These are phyloP conservation scores for Neospermospora avenae DNA, from an alignment of 2,329 filamentous ascomycete genomes.

Conservation along the genomic window DNA sequence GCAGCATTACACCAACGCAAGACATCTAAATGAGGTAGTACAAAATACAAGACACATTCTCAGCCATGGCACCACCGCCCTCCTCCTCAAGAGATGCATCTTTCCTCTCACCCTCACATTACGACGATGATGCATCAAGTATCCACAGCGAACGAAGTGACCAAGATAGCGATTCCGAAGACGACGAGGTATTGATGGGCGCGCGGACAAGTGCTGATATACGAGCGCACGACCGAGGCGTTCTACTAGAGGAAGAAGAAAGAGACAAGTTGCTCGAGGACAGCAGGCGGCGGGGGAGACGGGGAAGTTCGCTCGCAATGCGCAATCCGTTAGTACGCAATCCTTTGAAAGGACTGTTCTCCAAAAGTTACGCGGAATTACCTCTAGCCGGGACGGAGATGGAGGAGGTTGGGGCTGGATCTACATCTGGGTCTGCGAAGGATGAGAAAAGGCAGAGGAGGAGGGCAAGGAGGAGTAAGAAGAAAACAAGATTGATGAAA, in stretches of 20 bases:
- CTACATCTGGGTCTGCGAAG: not conserved
- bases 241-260: conserved; percentile 75
- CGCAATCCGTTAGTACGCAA: conserved; percentile 36
- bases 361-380: conserved; percentile 30
- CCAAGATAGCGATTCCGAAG: conserved; percentile 73
- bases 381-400: conserved; percentile 19
- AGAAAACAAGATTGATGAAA: conserved; percentile 50
- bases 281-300: conserved; percentile 43
- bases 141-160: conserved; percentile 61
- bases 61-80: conserved; percentile 13
- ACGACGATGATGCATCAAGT: conserved; percentile 56
- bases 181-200: conserved; percentile 64
- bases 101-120: conserved; percentile 31
- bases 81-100: conserved; percentile 19
- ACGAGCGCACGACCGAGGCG: conserved; percentile 64
- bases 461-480: conserved; percentile 45
- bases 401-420: conserved; percentile 5
- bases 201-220: conserved; percentile 69
- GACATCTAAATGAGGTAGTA: not conserved
- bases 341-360: conserved; percentile 40
- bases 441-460: conserved; percentile 47
- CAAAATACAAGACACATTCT: not conserved
- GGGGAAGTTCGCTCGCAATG: conserved; percentile 27
- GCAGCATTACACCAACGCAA: not conserved
- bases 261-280: conserved; percentile 57